Conservation (phyloP, 148 eudicot genomes). For the Rhododendron vialii region DNA sequence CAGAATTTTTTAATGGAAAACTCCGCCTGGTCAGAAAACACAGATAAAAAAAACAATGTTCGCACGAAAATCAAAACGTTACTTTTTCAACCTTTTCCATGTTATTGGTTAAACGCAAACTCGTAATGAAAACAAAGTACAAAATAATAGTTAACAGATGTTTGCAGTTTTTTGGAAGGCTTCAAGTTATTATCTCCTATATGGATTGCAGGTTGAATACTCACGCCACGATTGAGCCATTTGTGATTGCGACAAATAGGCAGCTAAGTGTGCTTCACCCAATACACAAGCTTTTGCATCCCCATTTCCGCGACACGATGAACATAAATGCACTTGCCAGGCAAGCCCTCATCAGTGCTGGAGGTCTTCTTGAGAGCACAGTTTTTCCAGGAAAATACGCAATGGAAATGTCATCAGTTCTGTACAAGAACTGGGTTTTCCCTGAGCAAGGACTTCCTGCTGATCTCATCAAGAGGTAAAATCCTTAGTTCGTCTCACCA, state of each 20-base stretch:
- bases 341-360: slow-evolving; percentile 11
- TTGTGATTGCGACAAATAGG: slow-evolving; percentile 20
- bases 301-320: slow-evolving; percentile 22
- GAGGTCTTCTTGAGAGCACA: slow-evolving; percentile 13
- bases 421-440: slow-evolving; percentile 20
- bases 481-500: not conserved
- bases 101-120: not conserved
- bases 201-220: slow-evolving; percentile 24
- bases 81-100: not conserved
- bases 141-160: not conserved
- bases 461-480: slow-evolving; percentile 29
- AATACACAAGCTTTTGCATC: slow-evolving; percentile 20
- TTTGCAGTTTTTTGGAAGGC: not conserved
- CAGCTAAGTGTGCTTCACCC: slow-evolving; percentile 23
- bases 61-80: not conserved
- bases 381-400: slow-evolving; percentile 9
- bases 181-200: not conserved
- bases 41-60: not conserved
- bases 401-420: slow-evolving; percentile 9
- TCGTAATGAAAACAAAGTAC: not conserved
- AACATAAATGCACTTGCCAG: slow-evolving; percentile 20
- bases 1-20: not conserved
- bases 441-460: slow-evolving; percentile 16
- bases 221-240: slow-evolving; percentile 27
- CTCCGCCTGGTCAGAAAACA: not conserved